Evolutionary conservation across 2,329 filamentous ascomycete genomes (phyloP), one percentile per base, ranked within the genome.

Genomic region (Cercospora brassicicola): DNA sequence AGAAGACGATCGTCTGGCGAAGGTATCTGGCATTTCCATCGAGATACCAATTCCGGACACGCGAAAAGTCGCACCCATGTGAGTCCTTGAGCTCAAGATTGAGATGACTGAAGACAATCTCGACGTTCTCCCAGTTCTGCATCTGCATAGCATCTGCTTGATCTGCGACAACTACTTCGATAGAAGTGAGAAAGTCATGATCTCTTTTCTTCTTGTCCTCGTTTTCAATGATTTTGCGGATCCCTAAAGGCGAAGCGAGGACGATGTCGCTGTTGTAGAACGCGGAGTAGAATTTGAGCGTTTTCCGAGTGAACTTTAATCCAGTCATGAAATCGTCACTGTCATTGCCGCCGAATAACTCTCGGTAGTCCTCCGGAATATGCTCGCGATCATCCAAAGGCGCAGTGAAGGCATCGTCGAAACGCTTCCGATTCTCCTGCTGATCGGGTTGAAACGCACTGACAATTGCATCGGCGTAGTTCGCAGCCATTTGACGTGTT

Each of bases 201-300:
- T 98, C 94, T 39, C 87, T 81, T 71, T 88, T 89, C 78, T 90
- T 90, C 68, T 84, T 85, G 73, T 92, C 91, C 59, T 88, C 86
- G 42, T 92, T 90, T 53, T 94, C 93, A 74, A 99, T 94, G 51
- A 93, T 92, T 82, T 95, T 93, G 64, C 93, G 91, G 15, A 99
- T 84, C 10, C 95, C 95, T 2, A 99, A 84, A 0, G 95, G 93
- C 73, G 93, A 96, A 23, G 93, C 93, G 64, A 99, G 85, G 65
- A 99, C 92, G 72, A 99, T 93, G 78, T 99, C 95, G 9, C 94
- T 97, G 78, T 91, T 94, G 83, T 98, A 98, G 79, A 99, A 99
- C 70, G 93, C 91, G 0, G 94, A 87, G 82, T 96, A 99, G 78
- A 91, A 95, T 79, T 97, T 98, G 77, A 98, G 85, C 0, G 93